Conservation (phyloP, 495 filamentous ascomycete species). For the Penicillium roqueforti region DNA sequence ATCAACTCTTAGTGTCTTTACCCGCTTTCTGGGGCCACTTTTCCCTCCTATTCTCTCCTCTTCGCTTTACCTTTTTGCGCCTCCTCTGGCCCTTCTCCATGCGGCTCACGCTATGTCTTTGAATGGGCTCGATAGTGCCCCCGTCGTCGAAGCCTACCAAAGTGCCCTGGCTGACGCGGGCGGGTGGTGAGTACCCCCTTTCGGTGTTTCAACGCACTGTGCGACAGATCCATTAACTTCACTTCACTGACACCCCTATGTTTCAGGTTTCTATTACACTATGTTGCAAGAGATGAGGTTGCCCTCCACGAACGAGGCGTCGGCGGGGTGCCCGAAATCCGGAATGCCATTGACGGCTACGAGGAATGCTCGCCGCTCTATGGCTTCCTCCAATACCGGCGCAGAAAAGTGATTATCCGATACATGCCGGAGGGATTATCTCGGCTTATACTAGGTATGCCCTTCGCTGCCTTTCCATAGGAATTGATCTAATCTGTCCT, state of each 20-base stretch:
- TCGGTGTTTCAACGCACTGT: conserved; percentile 6
- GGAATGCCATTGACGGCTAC: conserved; percentile 70
- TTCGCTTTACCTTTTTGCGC: conserved; percentile 12
- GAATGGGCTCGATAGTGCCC: conserved; percentile 86
- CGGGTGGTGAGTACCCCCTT: conserved; percentile 73
- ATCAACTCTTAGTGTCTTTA: conserved; percentile 4
- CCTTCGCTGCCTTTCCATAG: neutral
- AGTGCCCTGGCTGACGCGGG: conserved; percentile 75
- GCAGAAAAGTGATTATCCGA: conserved; percentile 86
- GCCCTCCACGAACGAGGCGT: conserved; percentile 72
- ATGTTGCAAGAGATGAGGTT: conserved; percentile 82
- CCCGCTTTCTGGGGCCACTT: conserved; percentile 12
- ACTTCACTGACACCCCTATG: conserved; percentile 6
- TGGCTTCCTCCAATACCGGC: conserved; percentile 84
- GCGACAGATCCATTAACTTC: neutral
- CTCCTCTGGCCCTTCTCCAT: conserved; percentile 31
- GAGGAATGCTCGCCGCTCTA: conserved; percentile 83
- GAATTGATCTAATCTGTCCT: conserved; percentile 8
- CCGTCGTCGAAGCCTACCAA: conserved; percentile 81
- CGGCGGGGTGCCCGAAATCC: conserved; percentile 80
- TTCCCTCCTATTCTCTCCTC: conserved; percentile 1
- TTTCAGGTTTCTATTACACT: conserved; percentile 88
- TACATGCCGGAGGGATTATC: conserved; percentile 89
- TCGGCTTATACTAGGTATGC: conserved; percentile 80
- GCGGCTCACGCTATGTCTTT: conserved; percentile 74